Base-by-base conservation (phyloP, 345 rosid species). In the Tarenaya hassleriana region DNA sequence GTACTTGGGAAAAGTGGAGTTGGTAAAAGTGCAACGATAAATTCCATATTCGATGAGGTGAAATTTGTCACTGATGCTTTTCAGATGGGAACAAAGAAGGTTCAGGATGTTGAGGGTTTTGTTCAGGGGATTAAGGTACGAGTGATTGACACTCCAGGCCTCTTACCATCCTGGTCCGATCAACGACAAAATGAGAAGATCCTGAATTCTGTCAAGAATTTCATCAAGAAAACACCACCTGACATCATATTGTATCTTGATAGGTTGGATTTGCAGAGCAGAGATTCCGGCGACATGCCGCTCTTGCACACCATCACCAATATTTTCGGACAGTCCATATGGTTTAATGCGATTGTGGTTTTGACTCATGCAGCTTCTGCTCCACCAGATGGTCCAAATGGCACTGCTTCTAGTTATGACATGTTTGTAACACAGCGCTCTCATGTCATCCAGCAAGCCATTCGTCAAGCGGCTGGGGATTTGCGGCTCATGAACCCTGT, bases 271-370 rank as follows among this genome's bases (percentile, higher is more conserved):
- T 73, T 86, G 97, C 97, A 83, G 68, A 83, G 81, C 72, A 75
- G 97, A 75, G 99, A 94, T 72, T 79, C 77, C 53, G 83, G 94
- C 39, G 97, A 94, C 68, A 86, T 78, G 95, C 99, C 91, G 10
- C 91, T 92, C 39, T 69, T 92, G 67, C 97, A 94, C 63, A 85
- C 97, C 55, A 86, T 92, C 58, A 79, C 88, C 14, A 85, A 92
- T 37, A 77, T 86, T 59, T 88, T 88, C 73, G 99, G 97, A 52
- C 87, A 94, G 13, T 80, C 97, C 2, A 81, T 92, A 53, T 92
- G 99, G 99, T 92, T 92, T 65, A 92, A 92, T 75, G 99, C 99
- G 24, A 92, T 92, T 58, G 99, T 92, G 63, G 97, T 91, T 55
- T 72, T 92, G 63, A 92, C 99, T 58, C 99, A 92, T 73, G 99